Evolutionary conservation across 2,329 filamentous ascomycete species (phyloP).

Genomic region (Colletotrichum sp.): DNA sequence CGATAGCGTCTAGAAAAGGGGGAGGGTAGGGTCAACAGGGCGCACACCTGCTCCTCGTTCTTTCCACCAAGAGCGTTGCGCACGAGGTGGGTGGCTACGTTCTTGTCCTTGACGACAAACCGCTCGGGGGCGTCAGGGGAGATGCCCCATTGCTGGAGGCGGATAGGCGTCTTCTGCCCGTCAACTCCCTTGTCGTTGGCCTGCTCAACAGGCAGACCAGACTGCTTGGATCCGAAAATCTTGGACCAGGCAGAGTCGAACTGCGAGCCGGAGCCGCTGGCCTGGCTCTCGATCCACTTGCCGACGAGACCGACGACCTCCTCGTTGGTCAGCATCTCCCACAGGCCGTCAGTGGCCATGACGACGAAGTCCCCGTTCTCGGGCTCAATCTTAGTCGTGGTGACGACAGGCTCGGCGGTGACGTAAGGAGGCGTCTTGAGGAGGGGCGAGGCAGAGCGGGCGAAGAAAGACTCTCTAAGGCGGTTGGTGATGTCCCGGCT

Average conservation of each 20-base stretch:
- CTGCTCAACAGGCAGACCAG: constrained; percentile 78
- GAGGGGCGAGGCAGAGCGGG: constrained; percentile 75
- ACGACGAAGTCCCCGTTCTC: constrained; percentile 94
- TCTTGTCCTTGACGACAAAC: constrained; percentile 96
- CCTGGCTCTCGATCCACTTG: constrained; percentile 91
- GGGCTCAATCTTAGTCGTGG: constrained; percentile 89
- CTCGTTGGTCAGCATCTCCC: constrained; percentile 99
- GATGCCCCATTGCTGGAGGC: constrained; percentile 90
- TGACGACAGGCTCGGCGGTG: constrained; percentile 93
- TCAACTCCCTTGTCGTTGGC: constrained; percentile 51
- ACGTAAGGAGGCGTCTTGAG: constrained; percentile 95
- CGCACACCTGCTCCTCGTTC: constrained; percentile 92
- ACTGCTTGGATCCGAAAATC: constrained; percentile 59
- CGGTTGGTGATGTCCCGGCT: constrained; percentile 81
- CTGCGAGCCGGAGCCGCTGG: constrained; percentile 61
- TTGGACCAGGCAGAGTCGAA: constrained; percentile 73
- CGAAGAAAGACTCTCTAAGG: constrained; percentile 87
- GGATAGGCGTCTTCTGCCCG: constrained; percentile 87
- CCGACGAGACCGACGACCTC: constrained; percentile 96
- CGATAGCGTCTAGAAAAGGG: constrained; percentile 92
- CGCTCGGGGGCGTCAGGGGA: constrained; percentile 74
- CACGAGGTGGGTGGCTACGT: constrained; percentile 93
- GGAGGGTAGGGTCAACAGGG: constrained; percentile 86
- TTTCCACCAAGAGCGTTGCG: constrained; percentile 93
- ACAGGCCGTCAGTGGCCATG: constrained; percentile 94